Evolutionary conservation across 257 asterid genomes (phyloP).

Genomic region (Agastache rugosa): DNA sequence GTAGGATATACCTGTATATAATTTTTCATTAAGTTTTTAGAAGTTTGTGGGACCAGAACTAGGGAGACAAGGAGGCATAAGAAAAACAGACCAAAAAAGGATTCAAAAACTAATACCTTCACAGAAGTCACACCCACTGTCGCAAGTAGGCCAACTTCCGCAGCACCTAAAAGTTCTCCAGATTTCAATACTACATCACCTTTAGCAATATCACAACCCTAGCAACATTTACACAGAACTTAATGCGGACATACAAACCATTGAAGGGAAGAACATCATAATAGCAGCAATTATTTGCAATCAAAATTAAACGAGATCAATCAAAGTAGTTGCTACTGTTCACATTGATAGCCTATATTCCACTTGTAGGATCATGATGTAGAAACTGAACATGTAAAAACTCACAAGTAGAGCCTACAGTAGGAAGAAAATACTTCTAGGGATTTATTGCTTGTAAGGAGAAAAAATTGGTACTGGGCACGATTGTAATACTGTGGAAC

Average conservation of each 20-base stretch:
- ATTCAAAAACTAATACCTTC: slow-evolving; percentile 55
- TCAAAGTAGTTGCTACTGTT: slow-evolving; percentile 21
- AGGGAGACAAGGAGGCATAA: slow-evolving; percentile 32
- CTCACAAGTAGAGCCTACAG: slow-evolving; percentile 18
- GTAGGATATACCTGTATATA: slow-evolving; percentile 66
- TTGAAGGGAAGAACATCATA: slow-evolving; percentile 22
- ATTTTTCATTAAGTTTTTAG: slow-evolving; percentile 34
- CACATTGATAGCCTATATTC: slow-evolving; percentile 11
- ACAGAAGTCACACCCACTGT: slow-evolving; percentile 73
- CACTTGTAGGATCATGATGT: slow-evolving; percentile 20
- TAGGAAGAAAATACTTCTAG: slow-evolving; percentile 8
- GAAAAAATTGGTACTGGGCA: neutral
- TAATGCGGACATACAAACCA: slow-evolving; percentile 20
- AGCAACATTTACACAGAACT: slow-evolving; percentile 30
- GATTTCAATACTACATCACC: slow-evolving; percentile 79
- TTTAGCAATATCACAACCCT: slow-evolving; percentile 89
- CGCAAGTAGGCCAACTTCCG: slow-evolving; percentile 92
- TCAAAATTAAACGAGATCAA: slow-evolving; percentile 9
- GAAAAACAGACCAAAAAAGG: slow-evolving; percentile 12
- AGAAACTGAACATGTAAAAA: slow-evolving; percentile 21
- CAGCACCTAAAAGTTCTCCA: slow-evolving; percentile 84
- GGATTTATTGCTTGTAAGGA: slow-evolving; percentile 4
- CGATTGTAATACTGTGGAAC: slow-evolving; percentile 1
- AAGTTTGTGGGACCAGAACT: slow-evolving; percentile 27
- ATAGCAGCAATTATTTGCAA: slow-evolving; percentile 27